These are phyloP conservation scores for Oryza brachyantha DNA, from an alignment of 176 grass and related monocot species.

Conservation along the genomic window DNA sequence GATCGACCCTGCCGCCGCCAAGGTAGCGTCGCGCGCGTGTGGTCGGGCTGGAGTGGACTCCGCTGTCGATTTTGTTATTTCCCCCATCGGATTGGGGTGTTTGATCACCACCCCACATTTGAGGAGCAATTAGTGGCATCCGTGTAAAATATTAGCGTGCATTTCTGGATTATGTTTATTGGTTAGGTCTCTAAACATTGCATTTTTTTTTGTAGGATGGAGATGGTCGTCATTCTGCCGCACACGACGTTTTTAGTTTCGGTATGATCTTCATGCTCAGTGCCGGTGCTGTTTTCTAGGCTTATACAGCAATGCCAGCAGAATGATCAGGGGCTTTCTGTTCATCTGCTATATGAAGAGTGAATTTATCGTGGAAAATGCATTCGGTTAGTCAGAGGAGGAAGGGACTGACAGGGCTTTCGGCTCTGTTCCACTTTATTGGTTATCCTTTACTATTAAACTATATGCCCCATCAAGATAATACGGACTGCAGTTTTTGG, in stretches of 20 bases:
- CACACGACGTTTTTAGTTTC: accelerated
- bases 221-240: background rate
- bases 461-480: background rate
- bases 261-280: conserved; percentile 7
- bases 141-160: background rate
- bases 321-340: background rate
- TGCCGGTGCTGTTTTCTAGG: background rate
- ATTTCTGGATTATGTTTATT: background rate
- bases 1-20: background rate
- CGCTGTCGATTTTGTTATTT: background rate
- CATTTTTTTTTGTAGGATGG: conserved; percentile 6
- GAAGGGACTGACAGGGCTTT: too few relatives aligned
- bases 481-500: background rate
- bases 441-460: background rate
- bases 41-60: too few relatives aligned
- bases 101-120: background rate
- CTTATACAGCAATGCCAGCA: background rate
- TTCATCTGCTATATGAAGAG: background rate
- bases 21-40: conserved; percentile 15
- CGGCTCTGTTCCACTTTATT: background rate
- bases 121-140: background rate
- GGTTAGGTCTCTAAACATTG: background rate
- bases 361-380: background rate
- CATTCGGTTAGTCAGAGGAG: background rate
- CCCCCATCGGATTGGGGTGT: background rate